These are phyloP conservation scores for Trichoderma breve DNA, from an alignment of 2,329 filamentous ascomycete species.

Conservation along the genomic window DNA sequence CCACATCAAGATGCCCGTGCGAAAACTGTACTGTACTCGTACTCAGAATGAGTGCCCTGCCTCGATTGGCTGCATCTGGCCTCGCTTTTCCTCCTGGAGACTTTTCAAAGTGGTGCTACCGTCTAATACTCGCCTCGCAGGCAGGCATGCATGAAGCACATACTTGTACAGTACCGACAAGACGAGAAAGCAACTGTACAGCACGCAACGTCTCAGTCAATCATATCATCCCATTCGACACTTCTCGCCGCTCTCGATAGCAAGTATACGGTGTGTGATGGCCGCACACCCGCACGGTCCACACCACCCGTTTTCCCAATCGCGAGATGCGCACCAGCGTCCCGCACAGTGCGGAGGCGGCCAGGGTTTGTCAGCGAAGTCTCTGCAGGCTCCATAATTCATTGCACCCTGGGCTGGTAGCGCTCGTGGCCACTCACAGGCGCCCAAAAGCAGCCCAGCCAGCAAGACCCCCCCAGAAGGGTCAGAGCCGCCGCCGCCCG, in stretches of 20 bases:
- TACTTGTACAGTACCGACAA: constrained; percentile 1
- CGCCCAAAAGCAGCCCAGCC: constrained; percentile 16
- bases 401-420: constrained; percentile 27
- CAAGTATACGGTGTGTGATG: neutral
- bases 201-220: neutral
- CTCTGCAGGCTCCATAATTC: constrained; percentile 18
- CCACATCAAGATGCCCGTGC: neutral
- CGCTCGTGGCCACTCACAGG: constrained; percentile 8
- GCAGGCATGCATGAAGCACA: neutral
- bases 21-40: neutral
- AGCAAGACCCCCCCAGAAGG: constrained; percentile 13
- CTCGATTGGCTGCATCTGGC: neutral
- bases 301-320: constrained; percentile 11
- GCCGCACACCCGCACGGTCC: neutral
- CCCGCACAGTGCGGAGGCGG: constrained; percentile 15
- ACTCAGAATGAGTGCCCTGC: neutral
- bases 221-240: neutral
- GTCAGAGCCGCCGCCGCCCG: constrained; percentile 30
- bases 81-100: neutral
- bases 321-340: neutral
- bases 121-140: neutral
- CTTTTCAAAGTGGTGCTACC: neutral
- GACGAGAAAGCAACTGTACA: neutral
- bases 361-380: constrained; percentile 21
- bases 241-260: neutral